phyloP scores from a whole-genome alignment of 176 grass and related monocot species.

The Eragrostis nindensis region DNA sequence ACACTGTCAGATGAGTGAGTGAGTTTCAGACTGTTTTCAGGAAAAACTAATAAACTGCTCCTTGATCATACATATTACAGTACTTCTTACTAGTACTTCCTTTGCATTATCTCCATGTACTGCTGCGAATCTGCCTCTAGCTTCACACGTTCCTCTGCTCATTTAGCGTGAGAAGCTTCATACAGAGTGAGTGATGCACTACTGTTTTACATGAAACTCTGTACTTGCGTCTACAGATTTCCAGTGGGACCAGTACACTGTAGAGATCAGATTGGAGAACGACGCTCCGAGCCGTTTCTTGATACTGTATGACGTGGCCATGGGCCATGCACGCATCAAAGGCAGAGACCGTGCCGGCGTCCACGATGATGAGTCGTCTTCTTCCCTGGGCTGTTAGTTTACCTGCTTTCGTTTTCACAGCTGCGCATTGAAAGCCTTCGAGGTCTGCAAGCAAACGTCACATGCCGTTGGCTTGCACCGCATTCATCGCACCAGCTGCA shows the following conservation, averaged over 20 bases:
- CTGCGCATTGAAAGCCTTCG: background rate
- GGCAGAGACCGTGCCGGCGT: constrained; percentile 28
- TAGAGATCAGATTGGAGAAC: background rate
- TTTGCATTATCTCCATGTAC: too few species aligned
- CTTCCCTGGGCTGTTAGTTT: background rate
- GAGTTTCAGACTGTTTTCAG: background rate
- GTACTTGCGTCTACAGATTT: background rate
- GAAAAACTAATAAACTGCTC: background rate
- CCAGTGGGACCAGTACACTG: background rate
- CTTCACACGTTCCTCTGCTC: background rate
- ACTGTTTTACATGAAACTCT: background rate
- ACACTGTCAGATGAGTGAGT: background rate
- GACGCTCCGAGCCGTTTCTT: too few species aligned
- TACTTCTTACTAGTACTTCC: too few species aligned
- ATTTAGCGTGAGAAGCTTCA: background rate
- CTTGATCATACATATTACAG: too few species aligned
- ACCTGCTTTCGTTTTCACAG: background rate
- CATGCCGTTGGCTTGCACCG: background rate
- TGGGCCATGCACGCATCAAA: background rate
- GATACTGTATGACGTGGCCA: too few species aligned
- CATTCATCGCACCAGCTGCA: background rate
- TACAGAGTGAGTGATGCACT: too few species aligned
- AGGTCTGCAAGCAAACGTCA: background rate
- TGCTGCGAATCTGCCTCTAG: background rate
- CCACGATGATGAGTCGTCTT: constrained; percentile 10